Conservation (phyloP, 495 filamentous ascomycete genomes). For the Daldinia vernicosa region DNA sequence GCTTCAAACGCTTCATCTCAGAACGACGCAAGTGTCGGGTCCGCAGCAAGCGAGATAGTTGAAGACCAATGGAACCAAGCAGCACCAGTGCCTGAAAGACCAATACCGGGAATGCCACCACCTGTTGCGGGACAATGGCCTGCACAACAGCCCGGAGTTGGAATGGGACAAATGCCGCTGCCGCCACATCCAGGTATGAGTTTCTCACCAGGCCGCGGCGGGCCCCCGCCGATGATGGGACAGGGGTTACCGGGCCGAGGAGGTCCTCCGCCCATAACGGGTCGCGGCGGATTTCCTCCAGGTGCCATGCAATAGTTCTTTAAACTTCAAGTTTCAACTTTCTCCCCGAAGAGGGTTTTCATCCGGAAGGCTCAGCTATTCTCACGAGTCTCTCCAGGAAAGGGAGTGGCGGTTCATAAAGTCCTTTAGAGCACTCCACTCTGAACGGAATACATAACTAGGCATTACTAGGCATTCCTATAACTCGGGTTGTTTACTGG, state of each 20-base stretch:
- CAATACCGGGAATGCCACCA: constrained; percentile 26
- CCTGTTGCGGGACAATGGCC: constrained; percentile 31
- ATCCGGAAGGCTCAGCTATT: background rate
- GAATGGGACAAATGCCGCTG: constrained; percentile 11
- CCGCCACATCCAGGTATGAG: constrained; percentile 19
- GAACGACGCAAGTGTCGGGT: constrained; percentile 16
- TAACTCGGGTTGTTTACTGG: background rate
- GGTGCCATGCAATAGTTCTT: constrained; percentile 16
- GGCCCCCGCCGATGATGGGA: constrained; percentile 34
- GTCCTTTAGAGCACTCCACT: background rate
- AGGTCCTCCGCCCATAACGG: constrained; percentile 29
- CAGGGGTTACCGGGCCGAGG: constrained; percentile 28
- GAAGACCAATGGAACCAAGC: constrained; percentile 28
- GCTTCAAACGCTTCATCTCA: constrained; percentile 25
- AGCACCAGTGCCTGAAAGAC: constrained; percentile 10
- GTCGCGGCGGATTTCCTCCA: constrained; percentile 23
- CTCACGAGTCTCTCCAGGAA: background rate
- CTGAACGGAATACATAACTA: background rate
- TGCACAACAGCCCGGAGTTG: background rate
- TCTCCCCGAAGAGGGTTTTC: background rate
- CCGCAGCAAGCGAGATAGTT: constrained; percentile 24
- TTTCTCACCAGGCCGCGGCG: constrained; percentile 24
- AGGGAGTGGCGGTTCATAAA: background rate
- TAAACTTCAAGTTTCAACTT: background rate
- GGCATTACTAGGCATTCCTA: background rate